Conservation (phyloP, 352 stramenopile genomes). For the Phytophthora melonis region DNA sequence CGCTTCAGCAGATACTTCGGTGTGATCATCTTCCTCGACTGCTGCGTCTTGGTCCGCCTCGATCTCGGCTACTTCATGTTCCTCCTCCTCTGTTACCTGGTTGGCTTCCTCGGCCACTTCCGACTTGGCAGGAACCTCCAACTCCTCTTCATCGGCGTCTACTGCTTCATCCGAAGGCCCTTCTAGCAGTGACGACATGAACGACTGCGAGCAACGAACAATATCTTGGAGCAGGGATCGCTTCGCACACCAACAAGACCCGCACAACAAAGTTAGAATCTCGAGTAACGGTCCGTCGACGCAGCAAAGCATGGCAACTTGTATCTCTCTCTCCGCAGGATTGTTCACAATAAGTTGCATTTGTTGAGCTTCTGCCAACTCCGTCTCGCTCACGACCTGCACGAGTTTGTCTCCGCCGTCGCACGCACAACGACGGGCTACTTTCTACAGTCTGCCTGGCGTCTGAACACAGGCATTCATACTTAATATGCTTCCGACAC, state of each 20-base stretch:
- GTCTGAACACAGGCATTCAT: constrained; percentile 20
- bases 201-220: constrained; percentile 3
- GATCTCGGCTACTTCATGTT: not conserved
- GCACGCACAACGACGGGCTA: constrained; percentile 20
- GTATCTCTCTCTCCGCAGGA: not conserved
- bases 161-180: constrained; percentile 8
- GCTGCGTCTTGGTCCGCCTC: not conserved
- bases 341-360: constrained; percentile 48
- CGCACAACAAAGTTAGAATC: constrained; percentile 14
- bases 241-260: not conserved
- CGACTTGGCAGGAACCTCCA: not conserved
- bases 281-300: constrained; percentile 21
- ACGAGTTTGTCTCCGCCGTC: constrained; percentile 12
- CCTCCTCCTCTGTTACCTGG: not conserved
- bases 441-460: constrained; percentile 37
- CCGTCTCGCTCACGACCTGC: constrained; percentile 16
- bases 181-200: constrained; percentile 23
- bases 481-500: constrained; percentile 6
- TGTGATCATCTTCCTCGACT: not conserved
- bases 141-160: not conserved
- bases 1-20: not conserved
- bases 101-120: not conserved
- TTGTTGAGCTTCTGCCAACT: constrained; percentile 35
- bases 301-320: not conserved
- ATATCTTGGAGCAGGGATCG: constrained; percentile 15